Evolutionary conservation across 2,329 filamentous ascomycete genomes (phyloP).

Genomic region (Beauveria sp.): DNA sequence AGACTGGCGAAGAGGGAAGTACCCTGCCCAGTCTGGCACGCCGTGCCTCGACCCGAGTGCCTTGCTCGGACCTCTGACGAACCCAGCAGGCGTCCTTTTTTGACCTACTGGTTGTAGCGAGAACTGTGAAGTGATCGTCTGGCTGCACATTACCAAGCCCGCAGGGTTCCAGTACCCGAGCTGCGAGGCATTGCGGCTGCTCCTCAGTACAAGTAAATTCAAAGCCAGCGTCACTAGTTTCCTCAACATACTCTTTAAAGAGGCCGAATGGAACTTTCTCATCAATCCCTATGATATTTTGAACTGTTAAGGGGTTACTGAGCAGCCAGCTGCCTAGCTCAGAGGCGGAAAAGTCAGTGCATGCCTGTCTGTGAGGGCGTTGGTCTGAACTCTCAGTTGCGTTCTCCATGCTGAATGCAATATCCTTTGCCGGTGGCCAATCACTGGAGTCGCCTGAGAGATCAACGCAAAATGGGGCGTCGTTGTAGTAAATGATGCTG

Average conservation of each 20-base stretch:
- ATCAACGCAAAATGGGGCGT: background rate
- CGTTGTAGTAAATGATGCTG: background rate
- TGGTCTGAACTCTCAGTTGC: background rate
- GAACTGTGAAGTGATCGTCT: background rate
- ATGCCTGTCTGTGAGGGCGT: background rate
- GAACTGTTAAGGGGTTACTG: background rate
- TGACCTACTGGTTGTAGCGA: background rate
- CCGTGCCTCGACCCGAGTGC: background rate
- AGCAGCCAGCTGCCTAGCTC: background rate
- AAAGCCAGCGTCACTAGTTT: background rate
- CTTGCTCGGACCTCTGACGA: background rate
- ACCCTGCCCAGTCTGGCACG: no score
- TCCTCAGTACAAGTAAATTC: background rate
- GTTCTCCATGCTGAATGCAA: background rate
- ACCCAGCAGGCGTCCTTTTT: background rate
- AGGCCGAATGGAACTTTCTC: background rate
- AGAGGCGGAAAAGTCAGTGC: background rate
- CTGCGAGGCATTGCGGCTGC: background rate
- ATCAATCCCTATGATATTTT: background rate
- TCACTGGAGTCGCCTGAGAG: background rate
- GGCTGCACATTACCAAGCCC: background rate
- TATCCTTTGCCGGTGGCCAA: background rate
- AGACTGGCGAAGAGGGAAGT: no score
- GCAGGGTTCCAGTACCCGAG: background rate
- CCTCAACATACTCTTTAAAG: background rate